Base-by-base conservation (phyloP, 2,329 filamentous ascomycete species). In the Xylariaceae sp. region DNA sequence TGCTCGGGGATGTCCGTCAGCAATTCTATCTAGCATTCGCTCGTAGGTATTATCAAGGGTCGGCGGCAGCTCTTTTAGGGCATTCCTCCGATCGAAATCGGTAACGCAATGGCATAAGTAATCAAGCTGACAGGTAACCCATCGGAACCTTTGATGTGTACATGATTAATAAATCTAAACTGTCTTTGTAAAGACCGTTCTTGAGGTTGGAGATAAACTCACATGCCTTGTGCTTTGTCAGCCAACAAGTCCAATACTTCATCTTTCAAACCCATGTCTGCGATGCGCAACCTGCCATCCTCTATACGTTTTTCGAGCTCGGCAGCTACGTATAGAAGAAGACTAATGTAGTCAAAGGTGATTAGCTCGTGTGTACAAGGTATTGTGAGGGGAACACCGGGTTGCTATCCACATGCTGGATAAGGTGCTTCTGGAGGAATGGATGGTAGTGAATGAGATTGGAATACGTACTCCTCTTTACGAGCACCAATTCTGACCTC, bases 121-220 rank as follows among this genome's bases (percentile, higher is more conserved):
- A 23, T 56, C 54, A 14, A 56, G 41, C 27, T 56, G 54, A 29
- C 54, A 56, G 14, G 48, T 23, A 34, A 55, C 55, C 52, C 41
- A 45, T 4, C 46, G 12, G 21, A 48, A 45, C 46, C 42, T 48
- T 10, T 7, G 17, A 10, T 10, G 8, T 17, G 33, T 35, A 7
- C 10, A 17, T 34, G 12, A 33, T 5, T 33, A 14, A n/a, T n/a
- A n/a, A n/a, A n/a, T n/a, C n/a, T n/a, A n/a, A n/a, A n/a, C n/a
- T 27, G 17, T 6, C 14, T 6, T 8, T 10, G 16, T 35, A 17
- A 35, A 11, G 17, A 17, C 6, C 6, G 16, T 35, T 29, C 7
- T n/a, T 40, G 21, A 7, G 21, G 16, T 36, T 10, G 21, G 19
- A 7, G 19, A 23, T 1, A 6, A 20, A 47, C 54, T 48, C 19